Conservation (phyloP, 352 stramenopile genomes). For the Globisporangium nagaii region DNA sequence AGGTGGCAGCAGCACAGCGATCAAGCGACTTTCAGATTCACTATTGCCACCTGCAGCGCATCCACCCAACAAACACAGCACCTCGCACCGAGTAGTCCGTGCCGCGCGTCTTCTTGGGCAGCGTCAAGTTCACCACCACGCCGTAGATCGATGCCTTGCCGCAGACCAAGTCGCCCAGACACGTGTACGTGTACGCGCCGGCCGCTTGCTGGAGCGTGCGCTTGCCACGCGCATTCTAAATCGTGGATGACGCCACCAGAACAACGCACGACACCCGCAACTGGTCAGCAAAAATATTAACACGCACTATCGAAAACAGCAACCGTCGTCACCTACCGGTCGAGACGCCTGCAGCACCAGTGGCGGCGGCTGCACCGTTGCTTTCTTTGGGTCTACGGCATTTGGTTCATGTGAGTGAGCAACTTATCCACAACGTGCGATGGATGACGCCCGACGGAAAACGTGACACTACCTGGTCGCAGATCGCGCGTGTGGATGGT, state of each 20-base stretch:
- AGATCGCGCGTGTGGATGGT: constrained; percentile 37
- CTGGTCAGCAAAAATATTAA: too few species aligned
- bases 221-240: constrained; percentile 30
- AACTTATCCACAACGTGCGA: not conserved
- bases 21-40: not conserved
- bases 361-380: not conserved
- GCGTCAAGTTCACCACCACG: constrained; percentile 65
- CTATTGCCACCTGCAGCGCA: too few species aligned
- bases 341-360: not conserved
- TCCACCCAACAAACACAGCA: not conserved
- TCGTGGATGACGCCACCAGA: constrained; percentile 5
- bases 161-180: constrained; percentile 44
- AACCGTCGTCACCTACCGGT: not conserved
- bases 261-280: not conserved
- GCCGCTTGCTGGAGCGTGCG: constrained; percentile 32
- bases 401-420: too few species aligned
- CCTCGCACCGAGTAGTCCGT: constrained; percentile 56
- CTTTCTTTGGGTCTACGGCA: not conserved
- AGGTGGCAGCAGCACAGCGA: not conserved
- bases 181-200: constrained; percentile 50
- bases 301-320: too few species aligned
- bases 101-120: constrained; percentile 57
- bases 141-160: constrained; percentile 63
- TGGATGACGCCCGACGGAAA: too few species aligned
- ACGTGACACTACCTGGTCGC: constrained; percentile 3